Evolutionary conservation across 305 asterid species (phyloP), one percentile per base, ranked within the genome.

Genomic region (Fraxinus greggii): DNA sequence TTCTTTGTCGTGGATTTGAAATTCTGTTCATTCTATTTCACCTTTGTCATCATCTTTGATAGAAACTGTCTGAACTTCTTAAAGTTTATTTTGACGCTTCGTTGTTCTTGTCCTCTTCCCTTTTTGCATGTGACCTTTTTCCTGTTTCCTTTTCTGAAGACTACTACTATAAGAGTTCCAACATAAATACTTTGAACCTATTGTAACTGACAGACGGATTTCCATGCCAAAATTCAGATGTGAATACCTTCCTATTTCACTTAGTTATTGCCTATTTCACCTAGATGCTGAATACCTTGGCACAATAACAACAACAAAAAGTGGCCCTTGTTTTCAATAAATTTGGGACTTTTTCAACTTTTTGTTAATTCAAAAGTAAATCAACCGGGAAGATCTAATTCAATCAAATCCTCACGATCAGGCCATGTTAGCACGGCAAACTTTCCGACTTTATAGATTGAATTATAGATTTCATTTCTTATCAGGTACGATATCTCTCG

Each of bases 401-500:
- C 29, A 59, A 21, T 59, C 29, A 59, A 59, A 59, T 59, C 31
- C 33, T 65, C 72, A 8, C 3, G 72, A 65, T 65, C 72, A 65
- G 72, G 35, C 33, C 33, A 26, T 26, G n/a, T 65, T 65, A 26
- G 33, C 72, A 24, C 2, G 33, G 35, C 32, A 24, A 65, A 48
- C 38, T 65, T 56, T 79, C 61, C 48, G 54, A 32, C 45, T 24
- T 81, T 23, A 78, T 75, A 15, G 81, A 63, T 83, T 36, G 82
- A 84, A 82, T 81, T 78, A 80, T 83, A 24, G 82, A 61, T 86
- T 70, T 85, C 23, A 75, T 89, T 77, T 85, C 81, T 81, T 85
- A 78, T 88, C 92, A 94, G 98, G 98, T 92, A 78, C 94, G 94
- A 70, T 94, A 90, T 89, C 97, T 94, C 80, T 91, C 98, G 72